phyloP scores from a whole-genome alignment of 495 filamentous ascomycete species.

The Xanthoparmelia taractica region DNA sequence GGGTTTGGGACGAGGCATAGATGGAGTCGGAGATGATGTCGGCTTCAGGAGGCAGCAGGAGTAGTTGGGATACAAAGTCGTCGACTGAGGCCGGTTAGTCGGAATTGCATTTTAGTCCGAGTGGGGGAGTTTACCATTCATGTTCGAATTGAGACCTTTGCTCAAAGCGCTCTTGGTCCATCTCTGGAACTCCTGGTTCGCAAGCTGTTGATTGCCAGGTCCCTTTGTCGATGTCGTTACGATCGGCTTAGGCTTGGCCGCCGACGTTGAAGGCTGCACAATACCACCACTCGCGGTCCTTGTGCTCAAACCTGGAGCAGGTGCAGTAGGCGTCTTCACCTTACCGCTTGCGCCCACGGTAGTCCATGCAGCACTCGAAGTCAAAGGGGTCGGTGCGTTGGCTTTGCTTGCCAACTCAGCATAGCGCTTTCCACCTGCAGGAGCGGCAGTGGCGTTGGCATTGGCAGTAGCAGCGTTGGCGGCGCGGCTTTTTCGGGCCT shows the following conservation, averaged over 20 bases:
- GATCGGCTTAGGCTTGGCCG: constrained; percentile 38
- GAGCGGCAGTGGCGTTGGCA: constrained; percentile 42
- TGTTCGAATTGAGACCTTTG: constrained; percentile 51
- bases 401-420: constrained; percentile 88
- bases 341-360: constrained; percentile 95
- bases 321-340: constrained; percentile 62
- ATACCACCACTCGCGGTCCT: constrained; percentile 49
- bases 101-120: constrained; percentile 1
- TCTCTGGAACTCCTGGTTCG: constrained; percentile 83
- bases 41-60: constrained; percentile 64
- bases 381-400: constrained; percentile 36
- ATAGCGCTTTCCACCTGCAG: constrained; percentile 73
- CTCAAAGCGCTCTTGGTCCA: constrained; percentile 75
- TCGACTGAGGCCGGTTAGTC: constrained; percentile 54
- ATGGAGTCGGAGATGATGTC: constrained; percentile 83
- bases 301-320: constrained; percentile 39
- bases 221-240: constrained; percentile 30
- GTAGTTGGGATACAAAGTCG: constrained; percentile 65
- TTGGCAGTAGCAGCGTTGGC: constrained; percentile 50
- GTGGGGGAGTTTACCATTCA: constrained; percentile 44
- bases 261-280: constrained; percentile 35
- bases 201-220: constrained; percentile 46
- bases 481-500: constrained; percentile 69
- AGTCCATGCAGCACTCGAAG: constrained; percentile 66
- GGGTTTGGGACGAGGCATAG: constrained; percentile 72